phyloP scores from a whole-genome alignment of 257 asterid species.

The Eucommia ulmoides region DNA sequence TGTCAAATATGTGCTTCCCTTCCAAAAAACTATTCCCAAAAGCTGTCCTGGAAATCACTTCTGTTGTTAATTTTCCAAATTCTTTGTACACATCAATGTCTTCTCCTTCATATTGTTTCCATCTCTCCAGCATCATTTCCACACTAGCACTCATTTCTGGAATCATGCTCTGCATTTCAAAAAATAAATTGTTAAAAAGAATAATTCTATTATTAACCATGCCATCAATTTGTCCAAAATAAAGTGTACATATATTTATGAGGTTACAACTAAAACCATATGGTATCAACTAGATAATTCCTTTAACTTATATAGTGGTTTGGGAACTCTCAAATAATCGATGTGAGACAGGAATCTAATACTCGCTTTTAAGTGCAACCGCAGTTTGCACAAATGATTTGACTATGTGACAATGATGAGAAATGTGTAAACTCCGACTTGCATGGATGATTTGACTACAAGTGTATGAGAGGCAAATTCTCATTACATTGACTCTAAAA shows the following conservation, averaged over 20 bases:
- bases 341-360: too few species aligned
- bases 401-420: too few species aligned
- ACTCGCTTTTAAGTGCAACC: too few species aligned
- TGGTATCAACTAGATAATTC: constrained; percentile 22
- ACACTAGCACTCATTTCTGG: constrained; percentile 32
- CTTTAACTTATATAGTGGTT: constrained; percentile 38
- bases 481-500: too few species aligned
- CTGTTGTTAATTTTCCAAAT: constrained; percentile 31
- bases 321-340: constrained; percentile 5
- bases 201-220: too few species aligned
- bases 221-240: neutral
- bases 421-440: too few species aligned
- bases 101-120: constrained; percentile 21
- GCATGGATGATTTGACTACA: too few species aligned
- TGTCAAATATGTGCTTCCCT: constrained; percentile 28
- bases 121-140: constrained; percentile 21
- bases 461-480: too few species aligned
- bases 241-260: neutral
- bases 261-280: neutral
- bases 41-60: constrained; percentile 44
- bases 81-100: constrained; percentile 39
- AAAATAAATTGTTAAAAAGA: neutral
- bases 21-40: constrained; percentile 36
- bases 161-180: constrained; percentile 26
- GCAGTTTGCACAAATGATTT: too few species aligned